These are phyloP conservation scores for Tillandsia leiboldiana DNA, from an alignment of 176 grass and related monocot species.

Conservation along the genomic window DNA sequence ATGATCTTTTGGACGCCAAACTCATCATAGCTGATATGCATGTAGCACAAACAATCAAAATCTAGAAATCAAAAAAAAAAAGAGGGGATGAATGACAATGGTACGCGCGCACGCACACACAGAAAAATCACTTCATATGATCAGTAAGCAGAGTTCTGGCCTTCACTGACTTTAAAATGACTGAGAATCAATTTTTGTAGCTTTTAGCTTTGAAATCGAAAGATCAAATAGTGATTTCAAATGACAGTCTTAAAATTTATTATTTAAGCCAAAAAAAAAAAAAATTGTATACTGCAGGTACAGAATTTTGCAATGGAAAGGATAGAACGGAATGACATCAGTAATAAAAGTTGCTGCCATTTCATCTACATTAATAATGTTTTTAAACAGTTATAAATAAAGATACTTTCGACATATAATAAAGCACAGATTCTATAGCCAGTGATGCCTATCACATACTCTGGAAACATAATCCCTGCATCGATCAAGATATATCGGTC, in stretches of 20 bases:
- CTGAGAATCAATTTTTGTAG: too few relatives aligned
- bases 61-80: not conserved
- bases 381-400: not conserved
- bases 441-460: conserved; percentile 38
- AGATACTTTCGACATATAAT: not conserved
- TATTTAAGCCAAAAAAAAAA: too few relatives aligned
- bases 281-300: too few relatives aligned
- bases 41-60: not conserved
- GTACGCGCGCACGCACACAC: too few relatives aligned
- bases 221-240: not conserved
- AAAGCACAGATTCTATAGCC: not conserved
- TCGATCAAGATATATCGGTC: conserved; percentile 97
- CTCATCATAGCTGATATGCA: conserved; percentile 62
- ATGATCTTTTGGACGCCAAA: conserved; percentile 98
- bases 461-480: conserved; percentile 96
- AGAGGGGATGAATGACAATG: too few relatives aligned
- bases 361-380: not conserved
- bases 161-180: too few relatives aligned
- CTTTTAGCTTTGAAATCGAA: not conserved
- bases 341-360: not conserved
- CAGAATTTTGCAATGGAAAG: not conserved
- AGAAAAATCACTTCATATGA: too few relatives aligned
- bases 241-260: too few relatives aligned
- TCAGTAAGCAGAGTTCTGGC: too few relatives aligned
- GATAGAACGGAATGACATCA: not conserved